A percentile compares a stretch with the other conserved stretches of the same genome.
Evolutionary conservation across 2,329 filamentous ascomycete genomes (phyloP).

Genomic region (Fusarium sp.): DNA sequence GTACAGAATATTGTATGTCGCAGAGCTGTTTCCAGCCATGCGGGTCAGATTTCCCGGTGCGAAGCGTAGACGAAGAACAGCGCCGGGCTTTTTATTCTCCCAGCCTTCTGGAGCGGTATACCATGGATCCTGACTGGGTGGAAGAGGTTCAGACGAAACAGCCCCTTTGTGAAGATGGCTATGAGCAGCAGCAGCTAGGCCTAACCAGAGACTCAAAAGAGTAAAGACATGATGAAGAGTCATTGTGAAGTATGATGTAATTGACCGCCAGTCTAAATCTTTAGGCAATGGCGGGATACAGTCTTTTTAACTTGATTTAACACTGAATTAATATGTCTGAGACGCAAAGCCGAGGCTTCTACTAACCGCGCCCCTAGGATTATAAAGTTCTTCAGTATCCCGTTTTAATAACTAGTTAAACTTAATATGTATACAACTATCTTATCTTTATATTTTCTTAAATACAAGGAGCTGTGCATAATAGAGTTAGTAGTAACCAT

Average conservation of each 20-base stretch:
- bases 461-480: no score
- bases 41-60: constrained; percentile 38
- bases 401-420: no score
- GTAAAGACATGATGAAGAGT: constrained; percentile 12
- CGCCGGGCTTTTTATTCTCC: constrained; percentile 31
- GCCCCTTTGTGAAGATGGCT: constrained; percentile 5
- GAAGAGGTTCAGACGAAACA: constrained; percentile 7
- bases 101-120: constrained; percentile 35
- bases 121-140: constrained; percentile 40
- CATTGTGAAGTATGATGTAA: constrained; percentile 10
- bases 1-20: constrained; percentile 37
- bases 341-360: constrained; percentile 4
- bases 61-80: constrained; percentile 35
- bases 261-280: background rate
- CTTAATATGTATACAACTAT: no score
- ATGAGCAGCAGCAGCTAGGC: background rate
- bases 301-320: background rate
- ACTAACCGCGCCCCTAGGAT: background rate
- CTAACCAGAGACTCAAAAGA: constrained; percentile 21
- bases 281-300: background rate
- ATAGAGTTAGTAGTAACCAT: no score
- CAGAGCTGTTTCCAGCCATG: constrained; percentile 30
- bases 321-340: background rate
- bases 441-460: no score
- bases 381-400: no score